A percentile compares a stretch with the other conserved stretches of the same genome.
Evolutionary conservation across 2,329 filamentous ascomycete species (phyloP).

Genomic region (Claviceps sp.): DNA sequence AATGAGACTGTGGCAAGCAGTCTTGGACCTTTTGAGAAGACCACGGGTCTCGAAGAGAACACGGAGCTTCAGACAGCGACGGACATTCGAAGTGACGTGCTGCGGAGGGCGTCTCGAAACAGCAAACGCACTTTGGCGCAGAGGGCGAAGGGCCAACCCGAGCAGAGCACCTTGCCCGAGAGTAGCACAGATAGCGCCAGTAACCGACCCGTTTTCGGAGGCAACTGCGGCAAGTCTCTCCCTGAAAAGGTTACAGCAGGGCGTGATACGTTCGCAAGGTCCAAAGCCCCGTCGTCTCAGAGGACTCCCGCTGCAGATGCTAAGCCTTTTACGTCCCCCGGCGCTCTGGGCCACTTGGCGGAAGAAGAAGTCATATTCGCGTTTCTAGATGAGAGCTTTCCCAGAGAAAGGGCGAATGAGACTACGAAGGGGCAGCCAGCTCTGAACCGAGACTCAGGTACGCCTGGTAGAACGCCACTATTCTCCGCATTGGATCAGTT

Average conservation of each 20-base stretch:
- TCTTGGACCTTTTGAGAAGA: conserved; percentile 24
- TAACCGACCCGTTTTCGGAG: conserved; percentile 22
- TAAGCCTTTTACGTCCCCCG: not conserved
- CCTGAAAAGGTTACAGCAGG: conserved; percentile 34
- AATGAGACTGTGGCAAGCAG: conserved; percentile 22
- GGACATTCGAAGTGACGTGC: conserved; percentile 18
- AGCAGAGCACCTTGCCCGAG: conserved; percentile 5
- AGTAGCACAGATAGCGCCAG: conserved; percentile 1
- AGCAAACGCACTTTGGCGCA: conserved; percentile 7
- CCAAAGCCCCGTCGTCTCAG: conserved; percentile 14
- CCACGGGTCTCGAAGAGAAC: conserved; percentile 4
- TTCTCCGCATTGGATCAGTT: conserved; percentile 1
- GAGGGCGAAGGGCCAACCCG: conserved; percentile 5
- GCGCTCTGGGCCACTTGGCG: conserved; percentile 3
- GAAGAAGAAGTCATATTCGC: conserved; percentile 18
- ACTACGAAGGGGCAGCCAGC: conserved; percentile 16
- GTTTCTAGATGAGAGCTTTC: conserved; percentile 30
- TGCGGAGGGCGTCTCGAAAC: conserved; percentile 14
- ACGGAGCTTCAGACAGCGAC: conserved; percentile 16
- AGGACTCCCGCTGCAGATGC: conserved; percentile 5
- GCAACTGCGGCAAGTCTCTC: conserved; percentile 37
- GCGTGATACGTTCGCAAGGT: conserved; percentile 22
- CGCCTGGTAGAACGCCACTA: not conserved
- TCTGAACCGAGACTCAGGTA: conserved; percentile 13
- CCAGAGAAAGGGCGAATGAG: conserved; percentile 12